A percentile compares a stretch with the other conserved stretches of the same genome.
Evolutionary conservation across 2,329 filamentous ascomycete species (phyloP).

Genomic region (Cladophialophora yegresii): DNA sequence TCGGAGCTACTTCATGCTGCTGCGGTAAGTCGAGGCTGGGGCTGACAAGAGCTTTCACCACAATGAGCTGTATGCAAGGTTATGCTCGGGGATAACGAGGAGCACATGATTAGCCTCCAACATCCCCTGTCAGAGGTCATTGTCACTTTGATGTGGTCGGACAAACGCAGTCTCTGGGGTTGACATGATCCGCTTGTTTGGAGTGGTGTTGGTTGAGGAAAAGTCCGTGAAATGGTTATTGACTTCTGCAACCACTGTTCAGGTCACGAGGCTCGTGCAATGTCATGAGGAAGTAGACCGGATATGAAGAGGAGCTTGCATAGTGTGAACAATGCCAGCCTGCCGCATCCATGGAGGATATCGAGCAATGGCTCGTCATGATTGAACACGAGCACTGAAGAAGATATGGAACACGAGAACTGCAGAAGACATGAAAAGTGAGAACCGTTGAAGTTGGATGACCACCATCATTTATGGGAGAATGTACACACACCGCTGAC

Average conservation of each 20-base stretch:
- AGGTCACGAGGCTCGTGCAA: not conserved
- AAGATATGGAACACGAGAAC: too few species aligned
- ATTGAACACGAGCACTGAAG: not conserved
- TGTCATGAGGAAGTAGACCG: not conserved
- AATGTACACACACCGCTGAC: too few species aligned
- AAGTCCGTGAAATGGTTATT: not conserved
- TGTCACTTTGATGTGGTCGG: not conserved
- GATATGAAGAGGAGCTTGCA: not conserved
- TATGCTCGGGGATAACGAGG: not conserved
- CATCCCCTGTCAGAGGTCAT: not conserved
- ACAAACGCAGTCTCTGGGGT: not conserved
- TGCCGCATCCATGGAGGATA: not conserved
- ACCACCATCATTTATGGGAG: not conserved
- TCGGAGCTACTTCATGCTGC: not conserved
- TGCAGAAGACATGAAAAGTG: not conserved
- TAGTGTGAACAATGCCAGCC: not conserved
- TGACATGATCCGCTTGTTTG: not conserved
- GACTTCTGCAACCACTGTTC: not conserved
- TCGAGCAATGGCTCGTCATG: too few species aligned
- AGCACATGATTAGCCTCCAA: not conserved
- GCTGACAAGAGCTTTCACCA: not conserved
- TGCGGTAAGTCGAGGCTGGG: not conserved
- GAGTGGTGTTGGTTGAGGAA: too few species aligned
- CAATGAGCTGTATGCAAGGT: not conserved
- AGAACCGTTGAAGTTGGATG: not conserved